Percentiles rank a stretch among this genome's conserved stretches.
Evolutionary conservation across 2,329 filamentous ascomycete genomes (phyloP).

Genomic region (Paecilomyces variotii): DNA sequence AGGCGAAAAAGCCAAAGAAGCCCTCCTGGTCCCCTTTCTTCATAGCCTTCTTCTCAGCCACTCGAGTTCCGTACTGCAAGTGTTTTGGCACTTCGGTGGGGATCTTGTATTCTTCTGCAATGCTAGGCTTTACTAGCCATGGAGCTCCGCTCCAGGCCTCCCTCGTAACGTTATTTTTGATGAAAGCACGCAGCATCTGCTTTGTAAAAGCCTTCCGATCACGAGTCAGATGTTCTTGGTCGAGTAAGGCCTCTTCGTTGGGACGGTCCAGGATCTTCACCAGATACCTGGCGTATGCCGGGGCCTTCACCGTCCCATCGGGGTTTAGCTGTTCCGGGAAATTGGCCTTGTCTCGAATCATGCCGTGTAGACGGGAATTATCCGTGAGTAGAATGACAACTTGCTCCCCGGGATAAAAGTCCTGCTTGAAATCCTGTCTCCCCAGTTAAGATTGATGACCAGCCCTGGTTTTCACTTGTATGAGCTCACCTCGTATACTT

Average conservation of each 20-base stretch:
- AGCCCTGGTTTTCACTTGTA: conserved; percentile 4
- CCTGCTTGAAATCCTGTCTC: conserved; percentile 64
- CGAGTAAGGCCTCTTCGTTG: conserved; percentile 67
- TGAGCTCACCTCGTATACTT: conserved; percentile 39
- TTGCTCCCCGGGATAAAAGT: conserved; percentile 83
- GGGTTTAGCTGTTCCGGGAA: conserved; percentile 53
- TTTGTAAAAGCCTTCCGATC: conserved; percentile 93
- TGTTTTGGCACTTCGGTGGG: conserved; percentile 78
- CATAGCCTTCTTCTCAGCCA: conserved; percentile 67
- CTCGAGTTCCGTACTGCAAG: conserved; percentile 70
- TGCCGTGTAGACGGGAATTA: conserved; percentile 62
- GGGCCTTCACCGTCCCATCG: conserved; percentile 60
- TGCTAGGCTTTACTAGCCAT: conserved; percentile 84
- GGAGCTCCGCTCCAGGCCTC: conserved; percentile 95
- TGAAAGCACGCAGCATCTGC: conserved; percentile 82
- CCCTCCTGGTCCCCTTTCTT: conserved; percentile 47
- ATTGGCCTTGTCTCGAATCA: conserved; percentile 77
- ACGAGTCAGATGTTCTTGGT: conserved; percentile 72
- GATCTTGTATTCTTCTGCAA: conserved; percentile 78
- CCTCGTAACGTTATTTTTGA: conserved; percentile 86
- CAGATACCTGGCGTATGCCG: conserved; percentile 69
- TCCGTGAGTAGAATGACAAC: conserved; percentile 65
- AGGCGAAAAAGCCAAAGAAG: conserved; percentile 45
- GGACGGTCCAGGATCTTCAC: conserved; percentile 63
- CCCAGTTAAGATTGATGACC: conserved; percentile 1